Percentiles rank a stretch among this genome's conserved stretches.
phyloP scores from a whole-genome alignment of 768 basidiomycete species.

The Amanita inopinata region DNA sequence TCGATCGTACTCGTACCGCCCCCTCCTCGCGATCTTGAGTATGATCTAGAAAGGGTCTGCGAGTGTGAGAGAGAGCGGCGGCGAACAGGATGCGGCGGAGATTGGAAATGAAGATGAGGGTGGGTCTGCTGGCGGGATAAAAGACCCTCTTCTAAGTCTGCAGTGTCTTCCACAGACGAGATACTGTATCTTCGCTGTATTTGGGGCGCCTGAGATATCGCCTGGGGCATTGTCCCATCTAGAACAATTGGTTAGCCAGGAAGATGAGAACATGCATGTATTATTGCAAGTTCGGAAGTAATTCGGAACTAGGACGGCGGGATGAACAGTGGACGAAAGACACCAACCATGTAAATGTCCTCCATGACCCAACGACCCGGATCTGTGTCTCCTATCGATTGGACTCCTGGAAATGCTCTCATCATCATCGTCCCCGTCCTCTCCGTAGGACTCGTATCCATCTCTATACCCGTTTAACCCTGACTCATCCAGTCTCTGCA shows the following conservation, averaged over 20 bases:
- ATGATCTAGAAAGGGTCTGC: conserved; percentile 10
- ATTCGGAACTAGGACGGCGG: neutral
- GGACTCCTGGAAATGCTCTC: conserved; percentile 31
- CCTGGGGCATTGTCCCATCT: neutral
- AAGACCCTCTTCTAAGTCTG: conserved; percentile 28
- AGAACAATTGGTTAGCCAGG: neutral
- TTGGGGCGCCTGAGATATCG: neutral
- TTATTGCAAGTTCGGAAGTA: too few relatives aligned
- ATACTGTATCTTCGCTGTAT: conserved; percentile 30
- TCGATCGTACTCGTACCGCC: conserved; percentile 18
- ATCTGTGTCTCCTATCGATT: conserved; percentile 14
- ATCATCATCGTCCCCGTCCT: conserved; percentile 48
- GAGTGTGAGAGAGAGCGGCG: conserved; percentile 1
- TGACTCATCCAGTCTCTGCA: conserved; percentile 49
- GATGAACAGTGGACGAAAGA: neutral
- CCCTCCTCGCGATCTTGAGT: conserved; percentile 12
- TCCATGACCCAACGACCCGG: conserved; percentile 13
- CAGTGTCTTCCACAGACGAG: conserved; percentile 39
- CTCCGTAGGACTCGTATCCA: conserved; percentile 50
- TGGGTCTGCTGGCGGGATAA: neutral
- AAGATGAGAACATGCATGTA: too few relatives aligned
- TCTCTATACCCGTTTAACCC: conserved; percentile 38
- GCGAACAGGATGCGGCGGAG: conserved; percentile 1
- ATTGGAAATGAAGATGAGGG: conserved; percentile 7
- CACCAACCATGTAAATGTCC: conserved; percentile 1